phyloP scores from a whole-genome alignment of 2,329 filamentous ascomycete species.

The Phialophora verrucosa region DNA sequence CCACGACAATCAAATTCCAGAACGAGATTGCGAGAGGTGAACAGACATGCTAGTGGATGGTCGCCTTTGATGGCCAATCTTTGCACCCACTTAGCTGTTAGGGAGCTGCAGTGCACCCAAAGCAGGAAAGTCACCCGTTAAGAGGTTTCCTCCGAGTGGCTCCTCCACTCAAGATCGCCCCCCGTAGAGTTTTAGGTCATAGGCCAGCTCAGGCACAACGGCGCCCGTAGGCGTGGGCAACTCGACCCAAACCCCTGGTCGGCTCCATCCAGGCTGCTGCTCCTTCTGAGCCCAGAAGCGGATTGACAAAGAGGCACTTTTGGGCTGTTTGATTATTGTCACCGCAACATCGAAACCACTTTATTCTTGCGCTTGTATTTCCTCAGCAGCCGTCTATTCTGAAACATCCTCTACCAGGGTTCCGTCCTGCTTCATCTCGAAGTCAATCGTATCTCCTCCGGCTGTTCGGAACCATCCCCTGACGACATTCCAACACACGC shows the following conservation, averaged over 20 bases:
- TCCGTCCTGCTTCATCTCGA: slow-evolving; percentile 7
- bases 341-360: slow-evolving; percentile 23
- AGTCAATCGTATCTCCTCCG: slow-evolving; percentile 14
- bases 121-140: slow-evolving; percentile 20
- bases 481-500: slow-evolving; percentile 32
- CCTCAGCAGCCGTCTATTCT: slow-evolving; percentile 1
- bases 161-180: slow-evolving; percentile 16
- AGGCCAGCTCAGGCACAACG: slow-evolving; percentile 20
- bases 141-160: slow-evolving; percentile 7
- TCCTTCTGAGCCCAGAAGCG: slow-evolving; percentile 11
- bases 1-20: slow-evolving; percentile 17
- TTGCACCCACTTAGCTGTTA: slow-evolving; percentile 11
- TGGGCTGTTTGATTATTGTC: slow-evolving; percentile 24
- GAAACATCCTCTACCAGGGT: slow-evolving; percentile 14
- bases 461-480: slow-evolving; percentile 27
- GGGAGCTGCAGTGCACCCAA: slow-evolving; percentile 15
- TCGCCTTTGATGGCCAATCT: slow-evolving; percentile 18
- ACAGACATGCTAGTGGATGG: slow-evolving; percentile 12
- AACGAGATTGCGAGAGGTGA: slow-evolving; percentile 23
- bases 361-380: slow-evolving; percentile 14
- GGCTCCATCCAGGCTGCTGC: slow-evolving; percentile 3
- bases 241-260: slow-evolving; percentile 16
- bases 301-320: slow-evolving; percentile 18
- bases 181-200: slow-evolving; percentile 11
- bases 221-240: slow-evolving; percentile 14